Conservation (phyloP, 2,329 filamentous ascomycete genomes). For the Phaeosphaeria sp. region DNA sequence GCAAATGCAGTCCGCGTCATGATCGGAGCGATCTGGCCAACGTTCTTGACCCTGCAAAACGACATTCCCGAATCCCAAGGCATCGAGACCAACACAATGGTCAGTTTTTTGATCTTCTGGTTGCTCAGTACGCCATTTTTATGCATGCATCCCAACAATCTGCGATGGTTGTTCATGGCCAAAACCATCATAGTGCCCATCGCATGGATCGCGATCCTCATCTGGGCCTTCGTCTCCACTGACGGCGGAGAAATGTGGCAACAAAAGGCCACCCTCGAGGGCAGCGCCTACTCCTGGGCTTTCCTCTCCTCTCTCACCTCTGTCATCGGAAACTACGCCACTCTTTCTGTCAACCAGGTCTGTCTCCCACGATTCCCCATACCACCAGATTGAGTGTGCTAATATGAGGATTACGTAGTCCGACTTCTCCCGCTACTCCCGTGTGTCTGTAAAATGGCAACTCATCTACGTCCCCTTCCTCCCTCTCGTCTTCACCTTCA, state of each 20-base stretch:
- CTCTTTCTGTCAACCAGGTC: conserved; percentile 59
- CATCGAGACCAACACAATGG: conserved; percentile 63
- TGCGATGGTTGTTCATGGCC: conserved; percentile 61
- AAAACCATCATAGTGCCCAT: conserved; percentile 59
- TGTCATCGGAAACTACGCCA: conserved; percentile 60
- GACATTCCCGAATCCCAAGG: conserved; percentile 58
- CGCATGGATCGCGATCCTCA: conserved; percentile 67
- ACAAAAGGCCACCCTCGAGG: conserved; percentile 54
- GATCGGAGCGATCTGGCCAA: conserved; percentile 64
- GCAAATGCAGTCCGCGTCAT: conserved; percentile 61
- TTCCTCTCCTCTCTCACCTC: conserved; percentile 59
- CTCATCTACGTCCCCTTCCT: conserved; percentile 59
- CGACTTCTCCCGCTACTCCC: conserved; percentile 63
- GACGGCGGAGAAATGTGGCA: conserved; percentile 59
- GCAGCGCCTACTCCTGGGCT: conserved; percentile 61
- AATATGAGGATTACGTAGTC: conserved; percentile 49
- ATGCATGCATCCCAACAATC: conserved; percentile 61
- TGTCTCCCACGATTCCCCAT: not conserved
- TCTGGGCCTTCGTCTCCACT: conserved; percentile 66
- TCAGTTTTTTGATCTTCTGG: conserved; percentile 66
- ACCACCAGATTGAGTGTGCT: too few relatives aligned
- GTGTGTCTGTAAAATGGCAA: conserved; percentile 57
- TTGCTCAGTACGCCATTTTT: conserved; percentile 61
- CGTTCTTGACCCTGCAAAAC: conserved; percentile 61
- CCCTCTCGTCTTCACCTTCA: conserved; percentile 61